These are phyloP conservation scores for Cyathus striatus DNA, from an alignment of 768 basidiomycete genomes.

Conservation along the genomic window DNA sequence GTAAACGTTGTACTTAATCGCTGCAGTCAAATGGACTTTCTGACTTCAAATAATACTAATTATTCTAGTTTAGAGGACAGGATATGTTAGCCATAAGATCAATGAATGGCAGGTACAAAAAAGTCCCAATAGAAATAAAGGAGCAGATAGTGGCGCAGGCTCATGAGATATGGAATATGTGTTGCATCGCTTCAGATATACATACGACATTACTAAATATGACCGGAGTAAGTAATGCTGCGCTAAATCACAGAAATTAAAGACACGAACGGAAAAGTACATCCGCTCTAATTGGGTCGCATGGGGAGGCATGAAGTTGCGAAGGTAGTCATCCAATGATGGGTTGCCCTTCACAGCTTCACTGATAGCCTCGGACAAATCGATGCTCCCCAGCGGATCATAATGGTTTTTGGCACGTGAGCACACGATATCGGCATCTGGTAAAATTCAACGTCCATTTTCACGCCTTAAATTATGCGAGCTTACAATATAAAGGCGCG, in stretches of 20 bases:
- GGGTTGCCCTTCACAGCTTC: constrained; percentile 34
- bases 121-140: no score
- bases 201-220: no score
- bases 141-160: no score
- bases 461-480: not conserved
- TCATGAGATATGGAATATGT: no score
- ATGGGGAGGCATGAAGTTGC: constrained; percentile 54
- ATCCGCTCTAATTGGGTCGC: constrained; percentile 42
- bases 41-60: no score
- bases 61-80: no score
- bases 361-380: constrained; percentile 53
- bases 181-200: no score
- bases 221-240: no score
- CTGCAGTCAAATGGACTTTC: no score
- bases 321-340: constrained; percentile 42
- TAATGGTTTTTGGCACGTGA: constrained; percentile 79
- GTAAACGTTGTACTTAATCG: no score
- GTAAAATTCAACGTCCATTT: constrained; percentile 4
- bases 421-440: constrained; percentile 82
- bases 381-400: constrained; percentile 49
- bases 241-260: not conserved
- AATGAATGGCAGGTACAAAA: no score
- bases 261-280: constrained; percentile 50
- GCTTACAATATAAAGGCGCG: constrained; percentile 75
- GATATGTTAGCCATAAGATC: no score